Base-by-base conservation (phyloP, 257 asterid species). In the Cinchona pubescens region DNA sequence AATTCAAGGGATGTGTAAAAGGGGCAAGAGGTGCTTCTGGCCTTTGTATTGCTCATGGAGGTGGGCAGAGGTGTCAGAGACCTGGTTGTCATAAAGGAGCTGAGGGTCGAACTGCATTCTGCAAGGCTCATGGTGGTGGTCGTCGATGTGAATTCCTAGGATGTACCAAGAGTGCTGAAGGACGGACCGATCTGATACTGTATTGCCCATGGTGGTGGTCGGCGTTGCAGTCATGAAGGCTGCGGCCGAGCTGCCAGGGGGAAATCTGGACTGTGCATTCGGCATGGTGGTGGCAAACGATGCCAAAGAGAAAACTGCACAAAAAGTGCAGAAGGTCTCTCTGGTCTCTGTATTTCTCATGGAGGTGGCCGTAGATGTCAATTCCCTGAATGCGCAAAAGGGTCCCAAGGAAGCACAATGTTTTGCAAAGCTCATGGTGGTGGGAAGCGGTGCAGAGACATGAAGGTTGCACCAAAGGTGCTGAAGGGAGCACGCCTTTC, bases 11-110 rank as follows among this genome's bases (percentile, higher is more conserved):
- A 66, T 93, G 98, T 69, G 48, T 75, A 61, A 93, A 93, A 83
- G 98, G 96, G 46, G 98, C 98, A 56, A 82, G 97, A 81, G 98
- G 98, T 71, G 98, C 98, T 35, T 90, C 98, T 46, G 96, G 98
- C 40, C 89, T 93, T 46, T 93, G 98, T 78, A 91, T 93, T 38
- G 96, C 96, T 69, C 97, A 93, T 76, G 98, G 97, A 29, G 98
- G 98, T 63, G 98, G 98, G 29, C 96, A 94, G 65, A 84, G 98
- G 82, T 93, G 98, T 78, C 96, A 90, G 86, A 94, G 94, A 49
- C 55, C 77, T 27, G 92, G 95, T 75, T 93, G 98, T 87, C 85
- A 84, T 63, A 93, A 92, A 81, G 98, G 98, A 76, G 97, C 98
- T 1, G 98, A 93, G 83, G 96, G 98, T 27, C 91, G 96, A 75